Evolutionary conservation across 345 rosid genomes (phyloP), one percentile per base, ranked within the genome.

Genomic region (Brassica cretica): DNA sequence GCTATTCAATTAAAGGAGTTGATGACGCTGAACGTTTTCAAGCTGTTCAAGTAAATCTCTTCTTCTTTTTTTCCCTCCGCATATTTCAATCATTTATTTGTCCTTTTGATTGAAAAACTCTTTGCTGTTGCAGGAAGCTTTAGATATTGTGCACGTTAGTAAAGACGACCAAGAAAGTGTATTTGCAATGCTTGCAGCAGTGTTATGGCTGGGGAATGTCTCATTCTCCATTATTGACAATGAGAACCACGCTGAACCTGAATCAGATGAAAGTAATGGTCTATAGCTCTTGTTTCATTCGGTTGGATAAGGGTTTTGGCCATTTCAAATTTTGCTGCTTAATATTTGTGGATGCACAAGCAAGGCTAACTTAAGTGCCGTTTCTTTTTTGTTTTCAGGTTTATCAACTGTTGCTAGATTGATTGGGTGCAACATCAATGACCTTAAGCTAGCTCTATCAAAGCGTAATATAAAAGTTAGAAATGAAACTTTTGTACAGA

Each of bases 131-230:
- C 84, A 95, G 99, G 99, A 95, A 83, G 99, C 97, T 78, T 71
- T 95, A 75, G 92, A 93, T 85, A 76, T 87, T 84, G 98, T 95
- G 62, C 99, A 95, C 74, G 85, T 93, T 68, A 89, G 88, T 90
- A 87, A 89, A 85, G 97, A 91, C 82, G 92, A 95, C 83, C 99
- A 95, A 78, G 98, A 95, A 71, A 91, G 86, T 79, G 94, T 90
- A 24, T 95, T 91, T 78, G 89, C 97, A 71, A 91, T 93, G 96
- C 93, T 95, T 76, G 89, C 97, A 79, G 96, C 98, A 35, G 98
- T 95, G 16, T 63, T 95, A 61, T 95, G 98, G 96, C 83, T 95
- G 66, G 98, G 97, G 84, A 90, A 95, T 70, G 80, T 91, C 81
- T 90, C 96, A 8, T 93, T 95, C 81, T 67, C 86, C 27, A 49